Base-by-base conservation (phyloP, 495 filamentous ascomycete species). In the Astrothelium subdiscretum region DNA sequence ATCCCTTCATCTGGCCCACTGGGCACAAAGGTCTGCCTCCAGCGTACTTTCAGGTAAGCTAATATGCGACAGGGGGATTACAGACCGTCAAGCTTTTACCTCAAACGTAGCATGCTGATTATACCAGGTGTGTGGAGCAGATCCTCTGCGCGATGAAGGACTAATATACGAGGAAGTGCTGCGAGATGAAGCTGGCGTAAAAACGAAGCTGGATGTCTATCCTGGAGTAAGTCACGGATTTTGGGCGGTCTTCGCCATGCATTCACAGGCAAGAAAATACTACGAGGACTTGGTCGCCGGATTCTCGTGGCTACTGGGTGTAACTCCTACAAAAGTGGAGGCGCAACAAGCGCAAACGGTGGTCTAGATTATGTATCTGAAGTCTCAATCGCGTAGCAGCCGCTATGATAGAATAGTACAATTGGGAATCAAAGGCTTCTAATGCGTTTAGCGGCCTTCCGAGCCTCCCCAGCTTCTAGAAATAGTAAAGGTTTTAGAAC, bases 211-310 rank as follows among this genome's bases (percentile, higher is more conserved):
- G n/a, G 32, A 63, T 27, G 59, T 65, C 24, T 67, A 67, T 31
- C 59, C 62, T 2, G 66, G 66, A 27, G 10, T 77, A 76, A 59
- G 78, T 81, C 32, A 76, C 80, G 58, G 72, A 84, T 68, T 59
- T 42, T 63, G 60, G 57, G 35, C 5, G 8, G n/a, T 59, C 5
- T 59, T 59, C 31, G 12, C 57, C 12, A 54, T 54, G 48, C 24
- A n/a, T 15, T 20, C 48, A 29, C 3, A 26, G 15, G 48, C 48
- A 2, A 20, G 29, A 10, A 3, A 54, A 29, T 54, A 54, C 48
- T 3, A 26, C 11, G 48, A 26, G 15, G 48, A 54, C 24, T 29
- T 54, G 8, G 48, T 54, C 5, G 29, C 26, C 3, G 48, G 48
- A 54, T 54, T n/a, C 15, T 54, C 48, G 15, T 54, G 48, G 48